Conservation (phyloP, 257 asterid genomes). For the Voacanga thouarsii region DNA sequence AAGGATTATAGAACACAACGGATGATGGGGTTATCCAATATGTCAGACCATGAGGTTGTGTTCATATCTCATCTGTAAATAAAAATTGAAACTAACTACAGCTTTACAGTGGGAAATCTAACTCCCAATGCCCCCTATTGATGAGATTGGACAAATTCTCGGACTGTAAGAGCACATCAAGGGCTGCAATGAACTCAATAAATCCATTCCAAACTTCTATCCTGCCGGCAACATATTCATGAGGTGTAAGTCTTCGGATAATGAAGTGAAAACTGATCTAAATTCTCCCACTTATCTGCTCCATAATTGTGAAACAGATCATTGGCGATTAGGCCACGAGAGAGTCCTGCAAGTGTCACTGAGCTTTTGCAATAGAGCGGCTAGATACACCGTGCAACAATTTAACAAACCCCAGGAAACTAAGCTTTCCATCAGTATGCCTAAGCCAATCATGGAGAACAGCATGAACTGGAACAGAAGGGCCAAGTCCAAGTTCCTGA, state of each 20-base stretch:
- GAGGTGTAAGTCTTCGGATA: background rate
- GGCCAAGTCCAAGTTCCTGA: constrained; percentile 91
- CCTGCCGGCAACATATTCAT: constrained; percentile 2
- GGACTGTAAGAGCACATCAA: constrained; percentile 6
- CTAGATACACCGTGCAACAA: constrained; percentile 73
- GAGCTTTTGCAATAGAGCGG: constrained; percentile 65
- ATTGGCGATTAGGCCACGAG: background rate
- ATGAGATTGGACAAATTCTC: constrained; percentile 9
- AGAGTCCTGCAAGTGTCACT: constrained; percentile 28
- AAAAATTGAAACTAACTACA: constrained; percentile 28
- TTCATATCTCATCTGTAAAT: constrained; percentile 33
- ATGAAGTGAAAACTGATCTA: constrained; percentile 3
- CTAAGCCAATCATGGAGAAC: constrained; percentile 90
- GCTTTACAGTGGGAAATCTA: constrained; percentile 38
- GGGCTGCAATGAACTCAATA: background rate
- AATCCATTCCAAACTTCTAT: constrained; percentile 10
- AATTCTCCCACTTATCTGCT: constrained; percentile 5
- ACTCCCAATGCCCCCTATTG: constrained; percentile 10
- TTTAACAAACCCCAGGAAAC: constrained; percentile 79
- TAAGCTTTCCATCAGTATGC: constrained; percentile 81
- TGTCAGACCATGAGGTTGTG: constrained; percentile 26
- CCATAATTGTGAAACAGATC: constrained; percentile 10
- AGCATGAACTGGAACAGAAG: constrained; percentile 79
- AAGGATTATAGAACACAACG: background rate
- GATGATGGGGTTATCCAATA: constrained; percentile 28